phyloP scores from a whole-genome alignment of 495 filamentous ascomycete species.

The Lasiosphaeris hirsuta region DNA sequence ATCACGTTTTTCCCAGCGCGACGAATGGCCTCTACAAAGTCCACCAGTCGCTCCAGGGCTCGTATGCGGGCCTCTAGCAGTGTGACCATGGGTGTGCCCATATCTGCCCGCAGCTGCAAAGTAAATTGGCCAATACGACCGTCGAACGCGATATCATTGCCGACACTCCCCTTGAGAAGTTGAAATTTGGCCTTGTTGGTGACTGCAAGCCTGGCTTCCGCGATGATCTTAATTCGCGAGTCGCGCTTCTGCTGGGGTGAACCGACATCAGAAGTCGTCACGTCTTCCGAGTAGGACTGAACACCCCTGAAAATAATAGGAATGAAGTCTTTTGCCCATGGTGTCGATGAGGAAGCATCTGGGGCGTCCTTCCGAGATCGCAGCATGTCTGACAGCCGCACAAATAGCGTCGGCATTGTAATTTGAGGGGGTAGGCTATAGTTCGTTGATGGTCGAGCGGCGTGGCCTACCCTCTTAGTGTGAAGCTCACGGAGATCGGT shows the following conservation, averaged over 20 bases:
- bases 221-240: conserved; percentile 16
- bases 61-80: conserved; percentile 53
- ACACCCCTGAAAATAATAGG: conserved; percentile 51
- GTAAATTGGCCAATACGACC: conserved; percentile 54
- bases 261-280: conserved; percentile 17
- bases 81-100: conserved; percentile 55
- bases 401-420: conserved; percentile 41
- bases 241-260: conserved; percentile 6
- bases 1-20: conserved; percentile 46
- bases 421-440: conserved; percentile 30
- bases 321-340: conserved; percentile 55
- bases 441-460: conserved; percentile 22
- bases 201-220: conserved; percentile 32
- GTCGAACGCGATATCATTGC: conserved; percentile 59
- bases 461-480: conserved; percentile 28
- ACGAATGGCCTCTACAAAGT: conserved; percentile 59
- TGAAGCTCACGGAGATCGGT: conserved; percentile 45
- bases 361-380: conserved; percentile 10
- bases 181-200: conserved; percentile 38
- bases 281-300: conserved; percentile 22
- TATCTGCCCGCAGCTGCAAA: conserved; percentile 52
- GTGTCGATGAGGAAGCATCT: conserved; percentile 1
- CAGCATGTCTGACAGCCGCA: conserved; percentile 44
- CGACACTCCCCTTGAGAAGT: conserved; percentile 49
- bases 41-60: conserved; percentile 61